A percentile compares a stretch with the other conserved stretches of the same genome.
phyloP scores from a whole-genome alignment of 495 filamentous ascomycete genomes.

The Penicillium cinerascens region DNA sequence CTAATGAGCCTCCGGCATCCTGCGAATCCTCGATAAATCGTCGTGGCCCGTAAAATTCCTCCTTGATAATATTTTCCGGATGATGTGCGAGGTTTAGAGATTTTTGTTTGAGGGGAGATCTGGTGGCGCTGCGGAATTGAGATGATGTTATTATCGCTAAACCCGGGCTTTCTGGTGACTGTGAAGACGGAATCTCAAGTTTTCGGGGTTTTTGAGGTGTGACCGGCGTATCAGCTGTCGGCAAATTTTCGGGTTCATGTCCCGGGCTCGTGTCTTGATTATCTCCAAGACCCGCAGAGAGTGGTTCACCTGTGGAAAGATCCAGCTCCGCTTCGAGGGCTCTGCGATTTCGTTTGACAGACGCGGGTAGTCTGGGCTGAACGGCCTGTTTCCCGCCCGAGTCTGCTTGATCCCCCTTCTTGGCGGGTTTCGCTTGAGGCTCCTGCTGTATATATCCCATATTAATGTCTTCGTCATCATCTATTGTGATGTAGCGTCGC shows the following conservation, averaged over 20 bases:
- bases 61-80: constrained; percentile 13
- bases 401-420: background rate
- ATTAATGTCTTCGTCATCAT: constrained; percentile 37
- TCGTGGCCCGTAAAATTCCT: constrained; percentile 18
- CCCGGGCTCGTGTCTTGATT: constrained; percentile 7
- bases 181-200: constrained; percentile 44
- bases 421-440: constrained; percentile 9
- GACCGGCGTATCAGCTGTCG: constrained; percentile 7
- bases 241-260: background rate
- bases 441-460: constrained; percentile 33
- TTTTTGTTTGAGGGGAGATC: constrained; percentile 25
- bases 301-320: constrained; percentile 26
- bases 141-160: constrained; percentile 40
- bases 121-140: constrained; percentile 32
- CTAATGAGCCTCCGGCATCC: background rate
- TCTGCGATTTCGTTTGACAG: constrained; percentile 14
- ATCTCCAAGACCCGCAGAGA: constrained; percentile 7
- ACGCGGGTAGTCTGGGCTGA: background rate
- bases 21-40: constrained; percentile 4
- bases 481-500: constrained; percentile 36
- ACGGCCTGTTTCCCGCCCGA: background rate
- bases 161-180: constrained; percentile 45
- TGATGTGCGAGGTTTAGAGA: constrained; percentile 1
- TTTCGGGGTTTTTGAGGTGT: constrained; percentile 35
- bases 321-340: constrained; percentile 19